Base-by-base conservation (phyloP, 768 basidiomycete species). In the Postia placenta region DNA sequence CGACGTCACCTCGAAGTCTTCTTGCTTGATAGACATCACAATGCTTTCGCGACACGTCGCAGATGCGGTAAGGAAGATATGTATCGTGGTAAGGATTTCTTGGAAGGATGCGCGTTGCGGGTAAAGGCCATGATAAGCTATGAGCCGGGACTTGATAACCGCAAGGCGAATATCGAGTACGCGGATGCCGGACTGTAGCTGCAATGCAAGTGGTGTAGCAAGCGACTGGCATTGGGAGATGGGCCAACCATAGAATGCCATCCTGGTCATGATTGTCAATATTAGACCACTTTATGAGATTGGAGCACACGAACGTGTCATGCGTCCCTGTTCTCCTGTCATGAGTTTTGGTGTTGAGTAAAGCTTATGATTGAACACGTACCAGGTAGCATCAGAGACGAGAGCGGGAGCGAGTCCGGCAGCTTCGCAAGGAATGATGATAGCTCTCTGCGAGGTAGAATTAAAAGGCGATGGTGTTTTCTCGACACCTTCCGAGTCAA, bases 21-120 rank as follows among this genome's bases (percentile, higher is more conserved):
- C 93, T 61, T 94, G 87, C 65, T 95, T 94, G 61, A 97, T 77
- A 14, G 85, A 92, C 71, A 94, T 81, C 24, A 96, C 77, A 28
- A 96, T 64, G 0, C 87, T 87, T 64, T 95, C 93, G 24, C 70
- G 73, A 7, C 68, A 71, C 1, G 87, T 78, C 3, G 57, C 55
- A 0, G 80, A 73, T 0, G 76, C 71, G 6, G 74, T 74, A 33
- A 94, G 77, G 66, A 88, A 95, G 3, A 65, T 54, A 56, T 82
- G 72, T 7, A 94, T 61, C 15, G 74, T 73, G 4, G 64, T 49
- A 9, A 95, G 73, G 42, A 94, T 84, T 26, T 73, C 69, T 45
- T 74, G 66, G 64, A 94, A 92, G 0, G 83, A 67, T 0, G 82
- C 75, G 42, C 76, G 70, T 60, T 94, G 77, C 0, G 88, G 85